These are phyloP conservation scores for Dryas alaskensis DNA, from an alignment of 306 rosid species.

Conservation along the genomic window DNA sequence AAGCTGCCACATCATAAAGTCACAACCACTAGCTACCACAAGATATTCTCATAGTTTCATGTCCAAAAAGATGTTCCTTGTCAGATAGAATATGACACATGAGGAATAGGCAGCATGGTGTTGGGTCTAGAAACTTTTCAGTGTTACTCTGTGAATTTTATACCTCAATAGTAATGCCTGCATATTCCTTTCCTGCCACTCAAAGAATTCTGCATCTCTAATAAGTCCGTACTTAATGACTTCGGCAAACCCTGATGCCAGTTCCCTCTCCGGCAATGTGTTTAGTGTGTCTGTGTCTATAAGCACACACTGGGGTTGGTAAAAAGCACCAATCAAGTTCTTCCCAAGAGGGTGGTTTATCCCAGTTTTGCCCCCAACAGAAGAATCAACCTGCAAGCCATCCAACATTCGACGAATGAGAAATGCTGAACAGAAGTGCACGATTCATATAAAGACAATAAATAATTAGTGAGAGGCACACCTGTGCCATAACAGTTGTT, in stretches of 20 bases:
- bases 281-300: constrained; percentile 79
- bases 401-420: background rate
- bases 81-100: constrained; percentile 17
- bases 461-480: constrained; percentile 23
- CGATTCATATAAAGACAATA: background rate
- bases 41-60: constrained; percentile 1
- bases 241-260: constrained; percentile 95
- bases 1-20: background rate
- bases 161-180: constrained; percentile 74
- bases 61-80: constrained; percentile 18
- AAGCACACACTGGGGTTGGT: constrained; percentile 92
- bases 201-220: constrained; percentile 84
- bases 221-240: constrained; percentile 90
- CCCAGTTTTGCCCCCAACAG: constrained; percentile 98
- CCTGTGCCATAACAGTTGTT: constrained; percentile 97
- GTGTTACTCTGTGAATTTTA: background rate
- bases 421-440: constrained; percentile 11
- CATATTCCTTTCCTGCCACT: constrained; percentile 95
- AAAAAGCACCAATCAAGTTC: constrained; percentile 92
- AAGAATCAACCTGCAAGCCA: constrained; percentile 80
- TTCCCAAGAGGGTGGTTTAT: constrained; percentile 92
- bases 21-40: background rate
- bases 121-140: background rate
- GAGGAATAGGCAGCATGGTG: constrained; percentile 1
- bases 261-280: constrained; percentile 81